Conservation (phyloP, 2,329 filamentous ascomycete genomes). For the Boeremia lycopersici region DNA sequence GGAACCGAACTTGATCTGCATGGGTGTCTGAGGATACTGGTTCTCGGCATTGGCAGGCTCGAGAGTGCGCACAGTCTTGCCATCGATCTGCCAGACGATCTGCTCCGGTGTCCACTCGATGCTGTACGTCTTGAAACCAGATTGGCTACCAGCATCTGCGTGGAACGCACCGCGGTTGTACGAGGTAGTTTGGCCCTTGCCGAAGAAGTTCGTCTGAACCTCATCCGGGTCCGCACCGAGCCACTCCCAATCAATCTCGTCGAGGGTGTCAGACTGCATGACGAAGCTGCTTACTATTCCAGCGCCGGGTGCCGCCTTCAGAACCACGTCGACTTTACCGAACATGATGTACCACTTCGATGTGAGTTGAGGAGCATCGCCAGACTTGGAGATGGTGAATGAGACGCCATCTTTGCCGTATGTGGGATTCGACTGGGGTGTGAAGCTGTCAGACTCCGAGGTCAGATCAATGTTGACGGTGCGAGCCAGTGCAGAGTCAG, state of each 20-base stretch:
- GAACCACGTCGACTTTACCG: slow-evolving; percentile 81
- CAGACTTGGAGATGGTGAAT: slow-evolving; percentile 78
- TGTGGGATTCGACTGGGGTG: slow-evolving; percentile 68
- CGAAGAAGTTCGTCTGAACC: slow-evolving; percentile 98
- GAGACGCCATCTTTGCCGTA: slow-evolving; percentile 79
- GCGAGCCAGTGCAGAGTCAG: slow-evolving; percentile 81
- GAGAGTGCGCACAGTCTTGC: slow-evolving; percentile 76
- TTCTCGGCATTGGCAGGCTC: slow-evolving; percentile 69
- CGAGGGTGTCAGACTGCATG: slow-evolving; percentile 85
- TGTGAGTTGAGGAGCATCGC: slow-evolving; percentile 83
- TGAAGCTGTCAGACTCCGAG: slow-evolving; percentile 77
- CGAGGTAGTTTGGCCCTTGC: slow-evolving; percentile 83
- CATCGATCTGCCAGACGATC: slow-evolving; percentile 86
- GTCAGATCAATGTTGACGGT: slow-evolving; percentile 86
- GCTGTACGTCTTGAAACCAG: slow-evolving; percentile 80
- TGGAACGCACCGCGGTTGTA: slow-evolving; percentile 90
- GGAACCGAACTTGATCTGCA: slow-evolving; percentile 89
- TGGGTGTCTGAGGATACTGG: slow-evolving; percentile 94
- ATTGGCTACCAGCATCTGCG: slow-evolving; percentile 70
- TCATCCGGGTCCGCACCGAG: slow-evolving; percentile 76
- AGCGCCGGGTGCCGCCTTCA: slow-evolving; percentile 84
- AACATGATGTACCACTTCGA: slow-evolving; percentile 99
- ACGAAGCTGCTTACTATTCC: slow-evolving; percentile 95
- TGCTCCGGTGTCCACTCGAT: slow-evolving; percentile 89
- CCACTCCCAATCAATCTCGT: slow-evolving; percentile 99